These are phyloP conservation scores for Suhomyces anneliseae DNA, from an alignment of 1,139 yeast species.

Conservation along the genomic window DNA sequence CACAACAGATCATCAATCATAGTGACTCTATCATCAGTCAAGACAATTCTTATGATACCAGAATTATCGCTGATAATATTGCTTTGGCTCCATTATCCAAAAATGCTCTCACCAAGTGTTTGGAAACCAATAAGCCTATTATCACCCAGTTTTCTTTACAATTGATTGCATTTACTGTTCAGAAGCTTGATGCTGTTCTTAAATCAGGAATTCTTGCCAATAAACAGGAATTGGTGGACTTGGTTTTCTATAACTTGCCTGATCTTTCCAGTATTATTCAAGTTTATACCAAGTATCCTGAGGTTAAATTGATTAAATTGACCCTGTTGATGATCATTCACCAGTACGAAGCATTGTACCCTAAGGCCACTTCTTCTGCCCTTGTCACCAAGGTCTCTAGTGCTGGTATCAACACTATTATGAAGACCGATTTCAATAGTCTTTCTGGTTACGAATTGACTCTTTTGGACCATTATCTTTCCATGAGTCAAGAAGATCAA, in stretches of 20 bases:
- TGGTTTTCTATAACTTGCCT: slow-evolving; percentile 32
- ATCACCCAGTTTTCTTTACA: slow-evolving; percentile 68
- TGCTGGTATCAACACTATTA: slow-evolving; percentile 22
- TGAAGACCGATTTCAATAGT: slow-evolving; percentile 17
- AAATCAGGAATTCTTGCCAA: slow-evolving; percentile 29
- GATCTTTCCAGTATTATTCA: slow-evolving; percentile 25
- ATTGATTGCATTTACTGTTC: slow-evolving; percentile 53
- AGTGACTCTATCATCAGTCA: slow-evolving; percentile 14
- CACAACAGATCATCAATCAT: slow-evolving; percentile 13
- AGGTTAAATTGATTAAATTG: slow-evolving; percentile 23
- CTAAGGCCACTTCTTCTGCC: slow-evolving; percentile 16
- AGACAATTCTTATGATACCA: slow-evolving; percentile 16
- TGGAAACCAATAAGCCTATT: slow-evolving; percentile 52
- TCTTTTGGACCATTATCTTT: slow-evolving; percentile 48
- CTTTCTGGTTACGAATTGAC: slow-evolving; percentile 53
- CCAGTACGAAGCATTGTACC: slow-evolving; percentile 23
- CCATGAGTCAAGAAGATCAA: slow-evolving; percentile 32
- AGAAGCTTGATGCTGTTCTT: slow-evolving; percentile 47
- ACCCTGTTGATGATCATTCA: slow-evolving; percentile 27
- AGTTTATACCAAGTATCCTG: slow-evolving; percentile 12
- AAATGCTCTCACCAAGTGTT: slow-evolving; percentile 55
- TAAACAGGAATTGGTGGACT: slow-evolving; percentile 30
- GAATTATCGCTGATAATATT: slow-evolving; percentile 50
- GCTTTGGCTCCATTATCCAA: slow-evolving; percentile 69
- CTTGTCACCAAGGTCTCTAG: slow-evolving; percentile 19